These are phyloP conservation scores for Kitagawia praeruptora DNA, from an alignment of 129 eudicot genomes.

Conservation along the genomic window DNA sequence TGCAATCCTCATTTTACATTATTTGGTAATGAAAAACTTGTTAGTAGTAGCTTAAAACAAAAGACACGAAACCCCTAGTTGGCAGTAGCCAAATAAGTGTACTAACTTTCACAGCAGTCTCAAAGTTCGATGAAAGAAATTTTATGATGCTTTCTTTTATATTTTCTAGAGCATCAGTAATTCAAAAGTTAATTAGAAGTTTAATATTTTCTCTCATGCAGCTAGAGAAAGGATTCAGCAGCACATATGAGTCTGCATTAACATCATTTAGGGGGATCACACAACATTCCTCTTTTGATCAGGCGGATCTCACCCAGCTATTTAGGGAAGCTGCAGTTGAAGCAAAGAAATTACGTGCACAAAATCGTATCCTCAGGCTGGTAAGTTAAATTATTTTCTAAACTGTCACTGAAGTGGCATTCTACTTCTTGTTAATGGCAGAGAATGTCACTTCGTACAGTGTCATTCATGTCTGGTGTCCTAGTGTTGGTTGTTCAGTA, in stretches of 20 bases:
- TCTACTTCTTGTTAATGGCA: not conserved
- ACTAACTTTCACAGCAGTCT: not conserved
- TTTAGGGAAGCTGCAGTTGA: conserved; percentile 71
- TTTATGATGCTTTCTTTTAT: too few species aligned
- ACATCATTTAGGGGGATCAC: conserved; percentile 57
- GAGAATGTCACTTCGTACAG: not conserved
- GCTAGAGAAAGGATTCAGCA: conserved; percentile 80
- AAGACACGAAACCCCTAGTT: not conserved
- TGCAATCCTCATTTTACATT: not conserved
- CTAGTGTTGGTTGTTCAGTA: not conserved
- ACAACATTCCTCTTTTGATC: conserved; percentile 46
- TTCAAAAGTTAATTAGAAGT: too few species aligned
- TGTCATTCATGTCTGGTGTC: not conserved
- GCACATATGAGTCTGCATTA: conserved; percentile 56
- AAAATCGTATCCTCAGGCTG: conserved; percentile 76
- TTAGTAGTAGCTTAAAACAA: not conserved
- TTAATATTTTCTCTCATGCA: conserved; percentile 18
- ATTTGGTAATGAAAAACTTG: not conserved
- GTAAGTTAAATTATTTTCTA: conserved; percentile 33
- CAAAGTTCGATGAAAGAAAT: not conserved
- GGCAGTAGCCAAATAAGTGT: not conserved
- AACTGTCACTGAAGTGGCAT: not conserved
- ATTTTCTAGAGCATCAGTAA: too few species aligned
- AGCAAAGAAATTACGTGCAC: conserved; percentile 85
- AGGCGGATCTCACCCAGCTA: conserved; percentile 79